Evolutionary conservation across 495 filamentous ascomycete species (phyloP).

Genomic region (Talaromyces trachyspermus): DNA sequence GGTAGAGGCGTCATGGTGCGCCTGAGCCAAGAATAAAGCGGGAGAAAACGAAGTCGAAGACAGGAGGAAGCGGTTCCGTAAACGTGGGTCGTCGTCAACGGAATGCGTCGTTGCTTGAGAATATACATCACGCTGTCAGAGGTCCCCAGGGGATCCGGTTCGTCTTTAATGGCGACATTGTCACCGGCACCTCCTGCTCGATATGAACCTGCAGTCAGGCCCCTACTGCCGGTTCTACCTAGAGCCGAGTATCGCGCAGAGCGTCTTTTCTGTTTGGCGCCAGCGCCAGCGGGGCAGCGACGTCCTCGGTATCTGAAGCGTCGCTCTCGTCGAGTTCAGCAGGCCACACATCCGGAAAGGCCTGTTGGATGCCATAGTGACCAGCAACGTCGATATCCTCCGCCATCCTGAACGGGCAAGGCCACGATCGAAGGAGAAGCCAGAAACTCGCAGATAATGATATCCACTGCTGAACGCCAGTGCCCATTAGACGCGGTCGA

Average conservation of each 20-base stretch:
- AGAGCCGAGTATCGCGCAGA: constrained; percentile 79
- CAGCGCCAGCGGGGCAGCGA: constrained; percentile 38
- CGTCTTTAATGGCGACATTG: constrained; percentile 77
- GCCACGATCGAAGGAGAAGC: not conserved
- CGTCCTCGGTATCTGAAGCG: constrained; percentile 55
- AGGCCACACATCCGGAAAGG: constrained; percentile 83
- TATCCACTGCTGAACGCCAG: no score
- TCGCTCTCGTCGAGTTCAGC: constrained; percentile 69
- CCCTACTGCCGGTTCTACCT: constrained; percentile 63
- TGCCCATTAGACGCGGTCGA: no score
- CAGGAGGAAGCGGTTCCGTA: constrained; percentile 86
- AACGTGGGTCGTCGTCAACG: constrained; percentile 76
- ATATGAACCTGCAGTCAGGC: constrained; percentile 59
- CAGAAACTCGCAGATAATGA: not conserved
- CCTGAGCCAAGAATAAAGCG: constrained; percentile 81
- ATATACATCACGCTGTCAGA: constrained; percentile 77
- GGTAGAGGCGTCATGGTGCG: constrained; percentile 76
- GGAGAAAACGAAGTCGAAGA: constrained; percentile 95
- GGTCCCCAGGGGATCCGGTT: constrained; percentile 80
- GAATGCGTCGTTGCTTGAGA: constrained; percentile 65
- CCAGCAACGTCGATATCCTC: constrained; percentile 73
- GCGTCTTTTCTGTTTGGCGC: constrained; percentile 39
- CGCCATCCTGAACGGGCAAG: constrained; percentile 33
- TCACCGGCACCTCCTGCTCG: constrained; percentile 60
- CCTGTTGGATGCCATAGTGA: constrained; percentile 77